These are phyloP conservation scores for Fraxinus ornus DNA, from an alignment of 305 asterid species.

Conservation along the genomic window DNA sequence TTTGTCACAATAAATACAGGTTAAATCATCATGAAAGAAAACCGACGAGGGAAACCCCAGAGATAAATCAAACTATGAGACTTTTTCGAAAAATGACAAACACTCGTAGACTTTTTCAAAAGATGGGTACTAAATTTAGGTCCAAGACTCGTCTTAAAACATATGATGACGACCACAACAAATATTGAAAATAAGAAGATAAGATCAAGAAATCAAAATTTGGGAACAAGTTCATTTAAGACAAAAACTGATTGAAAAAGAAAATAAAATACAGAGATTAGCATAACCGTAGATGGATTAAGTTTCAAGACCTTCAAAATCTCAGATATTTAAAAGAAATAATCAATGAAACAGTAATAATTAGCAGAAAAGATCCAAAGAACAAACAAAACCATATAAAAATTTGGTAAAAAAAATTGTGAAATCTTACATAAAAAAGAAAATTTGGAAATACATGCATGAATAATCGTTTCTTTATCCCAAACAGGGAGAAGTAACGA, in stretches of 20 bases:
- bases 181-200: background rate
- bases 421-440: too few species aligned
- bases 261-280: background rate
- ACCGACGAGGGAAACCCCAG: too few species aligned
- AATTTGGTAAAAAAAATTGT: too few species aligned
- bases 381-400: too few species aligned
- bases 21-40: too few species aligned
- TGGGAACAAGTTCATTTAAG: background rate
- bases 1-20: too few species aligned
- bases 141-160: background rate
- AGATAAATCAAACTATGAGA: too few species aligned
- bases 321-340: background rate
- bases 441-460: too few species aligned
- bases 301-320: background rate
- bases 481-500: too few species aligned
- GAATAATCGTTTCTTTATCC: too few species aligned
- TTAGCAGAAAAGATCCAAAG: background rate
- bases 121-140: slow-evolving; percentile 33
- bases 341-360: background rate
- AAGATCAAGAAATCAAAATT: background rate
- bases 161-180: background rate
- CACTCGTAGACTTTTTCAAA: too few species aligned
- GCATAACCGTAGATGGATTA: background rate
- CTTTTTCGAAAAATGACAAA: too few species aligned
- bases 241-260: background rate